These are phyloP conservation scores for Pelargonium hybrid DNA, from an alignment of 441 rosid species.

Conservation along the genomic window DNA sequence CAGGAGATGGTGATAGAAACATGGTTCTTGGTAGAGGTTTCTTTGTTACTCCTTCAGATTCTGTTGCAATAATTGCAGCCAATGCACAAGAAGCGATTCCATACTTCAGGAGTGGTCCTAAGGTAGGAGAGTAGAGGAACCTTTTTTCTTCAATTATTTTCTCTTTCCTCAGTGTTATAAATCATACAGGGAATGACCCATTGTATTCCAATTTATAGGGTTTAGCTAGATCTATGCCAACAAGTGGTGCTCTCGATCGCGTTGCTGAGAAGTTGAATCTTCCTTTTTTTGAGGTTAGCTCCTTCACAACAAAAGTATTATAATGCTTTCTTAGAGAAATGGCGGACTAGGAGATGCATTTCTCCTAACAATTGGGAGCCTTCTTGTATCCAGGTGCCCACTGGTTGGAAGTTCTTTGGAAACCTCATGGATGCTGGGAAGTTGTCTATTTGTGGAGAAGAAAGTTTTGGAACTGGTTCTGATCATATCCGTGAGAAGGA, in stretches of 20 bases:
- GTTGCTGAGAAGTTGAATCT: slow-evolving; percentile 79
- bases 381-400: slow-evolving; percentile 58
- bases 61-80: slow-evolving; percentile 91
- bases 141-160: slow-evolving; percentile 4
- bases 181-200: slow-evolving; percentile 4
- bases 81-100: slow-evolving; percentile 82
- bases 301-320: slow-evolving; percentile 14
- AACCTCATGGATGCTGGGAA: slow-evolving; percentile 96
- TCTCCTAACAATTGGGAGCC: slow-evolving; percentile 16
- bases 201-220: slow-evolving; percentile 39
- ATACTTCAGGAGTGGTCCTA: slow-evolving; percentile 62
- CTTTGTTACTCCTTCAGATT: slow-evolving; percentile 90
- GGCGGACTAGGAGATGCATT: slow-evolving; percentile 1
- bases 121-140: slow-evolving; percentile 35
- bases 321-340: not conserved
- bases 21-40: slow-evolving; percentile 79
- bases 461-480: slow-evolving; percentile 96
- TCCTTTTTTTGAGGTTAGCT: slow-evolving; percentile 70
- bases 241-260: slow-evolving; percentile 91
- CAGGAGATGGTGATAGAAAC: slow-evolving; percentile 96
- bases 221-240: slow-evolving; percentile 94
- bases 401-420: slow-evolving; percentile 96
- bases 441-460: slow-evolving; percentile 90
- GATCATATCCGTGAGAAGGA: slow-evolving; percentile 96
- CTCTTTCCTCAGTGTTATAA: not conserved